phyloP scores from a whole-genome alignment of 805 yeast genomes.

The Hanseniaspora mollemarum region DNA sequence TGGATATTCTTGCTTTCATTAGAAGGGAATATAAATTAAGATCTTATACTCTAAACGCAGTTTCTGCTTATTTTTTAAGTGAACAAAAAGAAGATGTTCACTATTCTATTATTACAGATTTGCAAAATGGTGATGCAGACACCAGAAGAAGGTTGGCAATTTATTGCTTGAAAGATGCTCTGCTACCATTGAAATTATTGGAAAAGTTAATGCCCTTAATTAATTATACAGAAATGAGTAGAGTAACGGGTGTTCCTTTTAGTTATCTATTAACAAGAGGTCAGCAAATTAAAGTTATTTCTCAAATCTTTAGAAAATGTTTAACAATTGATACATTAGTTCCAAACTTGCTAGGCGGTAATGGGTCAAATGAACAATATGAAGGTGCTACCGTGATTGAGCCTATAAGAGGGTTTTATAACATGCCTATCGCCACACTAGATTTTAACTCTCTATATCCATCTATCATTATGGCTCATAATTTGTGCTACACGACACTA shows the following conservation, averaged over 20 bases:
- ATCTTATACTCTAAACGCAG: slow-evolving; percentile 89
- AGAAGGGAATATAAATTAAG: slow-evolving; percentile 92
- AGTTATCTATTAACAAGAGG: slow-evolving; percentile 82
- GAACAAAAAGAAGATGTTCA: slow-evolving; percentile 98
- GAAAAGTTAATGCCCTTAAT: slow-evolving; percentile 94
- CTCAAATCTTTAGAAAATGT: slow-evolving; percentile 91
- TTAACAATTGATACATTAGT: slow-evolving; percentile 73
- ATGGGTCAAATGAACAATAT: slow-evolving; percentile 79
- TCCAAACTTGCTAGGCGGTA: slow-evolving; percentile 65
- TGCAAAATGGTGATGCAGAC: slow-evolving; percentile 85
- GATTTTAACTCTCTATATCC: slow-evolving; percentile 98
- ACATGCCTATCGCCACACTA: slow-evolving; percentile 91
- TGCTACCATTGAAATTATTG: slow-evolving; percentile 71
- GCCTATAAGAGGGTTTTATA: slow-evolving; percentile 90
- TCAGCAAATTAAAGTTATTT: slow-evolving; percentile 93
- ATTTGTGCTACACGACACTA: slow-evolving; percentile 86
- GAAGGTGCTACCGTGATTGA: slow-evolving; percentile 99
- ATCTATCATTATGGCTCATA: slow-evolving; percentile 98
- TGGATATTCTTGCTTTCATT: slow-evolving; percentile 82
- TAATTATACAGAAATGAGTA: slow-evolving; percentile 97
- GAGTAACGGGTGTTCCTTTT: slow-evolving; percentile 98
- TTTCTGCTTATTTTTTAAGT: slow-evolving; percentile 81
- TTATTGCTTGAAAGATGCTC: slow-evolving; percentile 93
- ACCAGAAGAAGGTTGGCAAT: slow-evolving; percentile 92
- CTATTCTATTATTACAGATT: slow-evolving; percentile 87